Percentiles rank a stretch among this genome's conserved stretches.
Evolutionary conservation across 1,139 yeast genomes (phyloP).

Genomic region (Debaryomyces sp.): DNA sequence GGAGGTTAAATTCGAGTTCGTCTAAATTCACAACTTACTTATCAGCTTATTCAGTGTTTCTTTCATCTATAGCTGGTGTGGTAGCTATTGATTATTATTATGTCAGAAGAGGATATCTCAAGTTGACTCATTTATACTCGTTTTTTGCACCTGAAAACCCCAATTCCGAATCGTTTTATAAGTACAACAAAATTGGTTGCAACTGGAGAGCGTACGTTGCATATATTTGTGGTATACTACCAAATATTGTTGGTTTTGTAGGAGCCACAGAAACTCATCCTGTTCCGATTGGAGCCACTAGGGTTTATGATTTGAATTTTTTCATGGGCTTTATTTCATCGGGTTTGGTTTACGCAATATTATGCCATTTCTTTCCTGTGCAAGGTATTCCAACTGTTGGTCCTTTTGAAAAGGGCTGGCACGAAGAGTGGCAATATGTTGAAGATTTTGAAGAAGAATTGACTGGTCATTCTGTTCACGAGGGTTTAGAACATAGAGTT

Average conservation of each 20-base stretch:
- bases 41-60: slow-evolving; percentile 83
- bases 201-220: slow-evolving; percentile 84
- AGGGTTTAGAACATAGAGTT: slow-evolving; percentile 20
- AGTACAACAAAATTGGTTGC: slow-evolving; percentile 62
- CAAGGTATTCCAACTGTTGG: slow-evolving; percentile 54
- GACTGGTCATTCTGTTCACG: slow-evolving; percentile 34
- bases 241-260: slow-evolving; percentile 86
- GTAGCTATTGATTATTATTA: slow-evolving; percentile 75
- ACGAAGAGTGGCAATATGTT: slow-evolving; percentile 60
- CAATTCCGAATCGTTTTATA: slow-evolving; percentile 46
- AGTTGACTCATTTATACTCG: slow-evolving; percentile 65
- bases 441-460: slow-evolving; percentile 61
- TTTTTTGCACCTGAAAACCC: slow-evolving; percentile 36
- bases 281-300: slow-evolving; percentile 78
- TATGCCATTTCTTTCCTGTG: slow-evolving; percentile 54
- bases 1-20: slow-evolving; percentile 79
- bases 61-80: slow-evolving; percentile 86
- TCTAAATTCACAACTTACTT: slow-evolving; percentile 81
- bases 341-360: slow-evolving; percentile 47
- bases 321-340: slow-evolving; percentile 73
- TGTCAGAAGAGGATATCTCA: slow-evolving; percentile 72
- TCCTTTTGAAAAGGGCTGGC: slow-evolving; percentile 62
- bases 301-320: slow-evolving; percentile 72
- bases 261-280: slow-evolving; percentile 67
- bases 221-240: slow-evolving; percentile 72